Conservation (phyloP, 768 basidiomycete species). For the Kwoniella shandongensis region DNA sequence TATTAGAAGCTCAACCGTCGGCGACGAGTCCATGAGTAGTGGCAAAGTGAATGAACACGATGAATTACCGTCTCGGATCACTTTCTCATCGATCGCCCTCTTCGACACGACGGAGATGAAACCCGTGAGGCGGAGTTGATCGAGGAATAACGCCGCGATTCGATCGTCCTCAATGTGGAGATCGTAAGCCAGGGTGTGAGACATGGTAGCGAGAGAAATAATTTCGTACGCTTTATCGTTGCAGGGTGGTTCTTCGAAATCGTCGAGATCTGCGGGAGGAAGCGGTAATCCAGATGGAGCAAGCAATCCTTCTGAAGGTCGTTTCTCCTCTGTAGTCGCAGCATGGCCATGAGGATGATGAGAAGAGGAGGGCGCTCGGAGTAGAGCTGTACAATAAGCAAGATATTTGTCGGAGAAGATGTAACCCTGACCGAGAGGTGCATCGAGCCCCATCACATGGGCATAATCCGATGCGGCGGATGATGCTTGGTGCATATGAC, state of each 20-base stretch:
- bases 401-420: constrained; percentile 71
- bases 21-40: constrained; percentile 68
- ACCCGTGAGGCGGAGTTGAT: constrained; percentile 65
- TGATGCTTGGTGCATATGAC: constrained; percentile 59
- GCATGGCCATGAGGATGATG: constrained; percentile 37
- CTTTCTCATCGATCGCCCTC: not conserved
- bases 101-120: constrained; percentile 52
- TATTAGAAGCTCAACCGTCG: constrained; percentile 70
- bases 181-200: constrained; percentile 63
- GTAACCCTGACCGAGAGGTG: constrained; percentile 54
- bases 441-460: constrained; percentile 36
- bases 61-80: constrained; percentile 28
- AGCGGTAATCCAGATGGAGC: constrained; percentile 14
- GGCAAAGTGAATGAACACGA: constrained; percentile 69
- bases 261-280: constrained; percentile 30
- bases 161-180: constrained; percentile 62
- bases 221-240: constrained; percentile 58
- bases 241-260: constrained; percentile 53
- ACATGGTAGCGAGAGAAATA: constrained; percentile 63
- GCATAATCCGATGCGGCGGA: constrained; percentile 25
- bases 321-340: constrained; percentile 19
- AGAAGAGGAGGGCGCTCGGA: constrained; percentile 56
- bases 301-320: constrained; percentile 16
- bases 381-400: constrained; percentile 62
- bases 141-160: constrained; percentile 61